Percentiles rank a stretch among this genome's conserved stretches.
phyloP scores from a whole-genome alignment of 2,329 filamentous ascomycete genomes.

The Xylariaceae sp. region DNA sequence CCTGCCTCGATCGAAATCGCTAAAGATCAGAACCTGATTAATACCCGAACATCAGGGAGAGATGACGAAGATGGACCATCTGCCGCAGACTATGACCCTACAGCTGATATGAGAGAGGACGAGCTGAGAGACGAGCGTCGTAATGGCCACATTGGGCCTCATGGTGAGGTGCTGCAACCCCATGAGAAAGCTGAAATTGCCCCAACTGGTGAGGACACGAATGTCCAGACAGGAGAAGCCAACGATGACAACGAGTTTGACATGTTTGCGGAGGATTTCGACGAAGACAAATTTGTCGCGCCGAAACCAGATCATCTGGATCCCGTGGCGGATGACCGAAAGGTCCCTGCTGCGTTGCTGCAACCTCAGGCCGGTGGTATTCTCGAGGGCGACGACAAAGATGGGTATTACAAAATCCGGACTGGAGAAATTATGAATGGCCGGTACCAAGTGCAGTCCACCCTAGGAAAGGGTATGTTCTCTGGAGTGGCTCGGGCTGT shows the following conservation, averaged over 20 bases:
- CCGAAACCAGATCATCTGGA: constrained; percentile 41
- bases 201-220: constrained; percentile 33
- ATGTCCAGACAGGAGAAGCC: constrained; percentile 41
- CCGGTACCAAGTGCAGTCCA: constrained; percentile 83
- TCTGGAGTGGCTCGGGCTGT: constrained; percentile 89
- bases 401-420: constrained; percentile 95
- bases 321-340: constrained; percentile 38
- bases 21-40: constrained; percentile 65
- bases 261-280: constrained; percentile 85
- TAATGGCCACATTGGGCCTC: constrained; percentile 47
- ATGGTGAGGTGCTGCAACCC: constrained; percentile 53
- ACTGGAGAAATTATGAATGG: constrained; percentile 85
- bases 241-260: constrained; percentile 70
- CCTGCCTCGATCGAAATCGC: constrained; percentile 59
- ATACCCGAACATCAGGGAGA: constrained; percentile 46
- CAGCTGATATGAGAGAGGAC: constrained; percentile 71
- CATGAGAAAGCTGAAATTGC: constrained; percentile 30
- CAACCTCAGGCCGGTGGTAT: constrained; percentile 65
- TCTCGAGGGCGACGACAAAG: constrained; percentile 87
- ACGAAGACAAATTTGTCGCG: constrained; percentile 61
- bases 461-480: constrained; percentile 91
- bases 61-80: constrained; percentile 63
- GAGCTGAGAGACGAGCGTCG: constrained; percentile 56
- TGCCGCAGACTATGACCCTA: constrained; percentile 75
- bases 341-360: constrained; percentile 43